Conservation (phyloP, 345 rosid species). For the Euphorbia tirucalli region DNA sequence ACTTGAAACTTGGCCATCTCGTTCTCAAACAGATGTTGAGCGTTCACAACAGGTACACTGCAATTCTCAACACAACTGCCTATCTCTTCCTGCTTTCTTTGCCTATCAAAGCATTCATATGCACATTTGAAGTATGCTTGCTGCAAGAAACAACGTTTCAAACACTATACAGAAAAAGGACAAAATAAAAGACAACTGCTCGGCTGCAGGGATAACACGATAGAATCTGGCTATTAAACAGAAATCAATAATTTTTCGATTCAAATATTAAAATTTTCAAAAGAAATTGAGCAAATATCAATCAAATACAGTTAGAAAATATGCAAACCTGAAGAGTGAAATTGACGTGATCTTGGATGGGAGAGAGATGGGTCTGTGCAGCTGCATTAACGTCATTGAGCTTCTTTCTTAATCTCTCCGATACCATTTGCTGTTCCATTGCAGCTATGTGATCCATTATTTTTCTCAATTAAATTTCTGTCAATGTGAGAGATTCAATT, state of each 20-base stretch:
- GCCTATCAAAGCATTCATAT: slow-evolving; percentile 82
- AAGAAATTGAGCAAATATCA: not conserved
- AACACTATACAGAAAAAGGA: not conserved
- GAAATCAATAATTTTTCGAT: not conserved
- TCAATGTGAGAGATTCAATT: not conserved
- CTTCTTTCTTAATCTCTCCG: slow-evolving; percentile 64
- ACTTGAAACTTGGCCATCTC: slow-evolving; percentile 93
- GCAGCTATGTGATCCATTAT: slow-evolving; percentile 63
- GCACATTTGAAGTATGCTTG: slow-evolving; percentile 97
- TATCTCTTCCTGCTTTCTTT: slow-evolving; percentile 71
- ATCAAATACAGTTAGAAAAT: not conserved
- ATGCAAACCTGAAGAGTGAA: slow-evolving; percentile 76
- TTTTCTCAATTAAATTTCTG: not conserved
- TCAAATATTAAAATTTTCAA: not conserved
- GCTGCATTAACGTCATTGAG: slow-evolving; percentile 64
- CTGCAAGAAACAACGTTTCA: slow-evolving; percentile 41
- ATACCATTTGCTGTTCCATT: slow-evolving; percentile 53
- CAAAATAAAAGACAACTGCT: too few relatives aligned
- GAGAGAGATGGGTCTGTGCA: slow-evolving; percentile 68
- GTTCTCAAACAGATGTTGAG: slow-evolving; percentile 78
- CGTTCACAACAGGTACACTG: slow-evolving; percentile 64
- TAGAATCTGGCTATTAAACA: not conserved
- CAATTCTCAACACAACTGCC: slow-evolving; percentile 75
- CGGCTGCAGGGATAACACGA: too few relatives aligned
- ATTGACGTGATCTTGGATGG: slow-evolving; percentile 80